A percentile compares a stretch with the other conserved stretches of the same genome.
Conservation (phyloP, 2,329 filamentous ascomycete species). For the Talaromyces sp. region DNA sequence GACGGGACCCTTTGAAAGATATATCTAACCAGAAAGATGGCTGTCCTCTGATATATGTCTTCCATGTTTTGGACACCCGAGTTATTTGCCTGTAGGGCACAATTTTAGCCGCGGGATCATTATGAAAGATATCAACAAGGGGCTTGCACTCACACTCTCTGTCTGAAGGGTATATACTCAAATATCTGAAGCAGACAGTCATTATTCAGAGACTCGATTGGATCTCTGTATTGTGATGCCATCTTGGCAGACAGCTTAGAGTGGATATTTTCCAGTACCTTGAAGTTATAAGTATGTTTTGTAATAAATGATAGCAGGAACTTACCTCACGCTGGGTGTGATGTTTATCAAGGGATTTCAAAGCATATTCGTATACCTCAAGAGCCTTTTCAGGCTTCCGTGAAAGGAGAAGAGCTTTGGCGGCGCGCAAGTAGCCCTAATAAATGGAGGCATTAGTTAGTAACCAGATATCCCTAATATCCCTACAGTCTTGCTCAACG, state of each 20-base stretch:
- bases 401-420: slow-evolving; percentile 42
- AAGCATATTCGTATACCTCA: slow-evolving; percentile 55
- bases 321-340: slow-evolving; percentile 27
- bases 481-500: background rate
- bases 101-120: background rate
- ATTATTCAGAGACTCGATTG: slow-evolving; percentile 2
- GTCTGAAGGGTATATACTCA: slow-evolving; percentile 6
- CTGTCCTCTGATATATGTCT: slow-evolving; percentile 9
- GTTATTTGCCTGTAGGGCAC: background rate
- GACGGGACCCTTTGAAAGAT: slow-evolving; percentile 4
- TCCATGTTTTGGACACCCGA: slow-evolving; percentile 8
- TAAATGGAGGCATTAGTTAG: background rate
- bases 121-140: background rate
- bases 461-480: background rate
- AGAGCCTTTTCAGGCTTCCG: slow-evolving; percentile 51
- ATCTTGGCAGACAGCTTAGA: slow-evolving; percentile 6
- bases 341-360: slow-evolving; percentile 47
- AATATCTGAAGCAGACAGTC: slow-evolving; percentile 12
- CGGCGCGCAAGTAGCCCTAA: slow-evolving; percentile 54
- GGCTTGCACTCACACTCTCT: slow-evolving; percentile 6
- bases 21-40: slow-evolving; percentile 8
- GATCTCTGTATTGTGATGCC: slow-evolving; percentile 3
- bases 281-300: background rate
- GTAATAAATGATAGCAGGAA: background rate
- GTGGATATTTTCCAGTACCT: slow-evolving; percentile 6